Conservation (phyloP, 345 rosid species). For the Brassica incana region DNA sequence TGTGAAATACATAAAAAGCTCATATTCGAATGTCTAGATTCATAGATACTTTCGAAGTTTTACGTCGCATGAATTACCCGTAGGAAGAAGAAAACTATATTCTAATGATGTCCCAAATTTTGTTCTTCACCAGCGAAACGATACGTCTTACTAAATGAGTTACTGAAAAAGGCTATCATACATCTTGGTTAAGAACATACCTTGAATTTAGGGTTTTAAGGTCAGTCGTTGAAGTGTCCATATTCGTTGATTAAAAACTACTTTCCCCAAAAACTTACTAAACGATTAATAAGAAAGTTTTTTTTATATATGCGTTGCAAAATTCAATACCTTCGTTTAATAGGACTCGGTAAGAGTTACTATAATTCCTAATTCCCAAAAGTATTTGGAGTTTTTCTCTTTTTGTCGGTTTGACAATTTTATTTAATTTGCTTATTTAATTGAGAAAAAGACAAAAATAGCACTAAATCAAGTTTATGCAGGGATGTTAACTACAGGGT, state of each 20-base stretch:
- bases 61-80: not conserved
- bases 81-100: not conserved
- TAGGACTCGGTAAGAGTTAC: not conserved
- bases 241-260: conserved; percentile 3
- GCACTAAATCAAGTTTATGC: no score
- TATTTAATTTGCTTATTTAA: not conserved
- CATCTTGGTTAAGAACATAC: not conserved
- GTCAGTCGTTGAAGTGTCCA: conserved; percentile 1
- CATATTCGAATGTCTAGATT: not conserved
- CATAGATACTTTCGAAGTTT: not conserved
- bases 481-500: no score
- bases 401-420: not conserved
- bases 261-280: conserved; percentile 5
- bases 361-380: conserved; percentile 1
- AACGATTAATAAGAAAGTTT: not conserved
- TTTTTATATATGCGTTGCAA: not conserved
- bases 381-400: not conserved
- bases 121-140: not conserved
- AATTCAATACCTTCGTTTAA: not conserved
- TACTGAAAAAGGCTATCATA: not conserved
- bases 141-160: not conserved
- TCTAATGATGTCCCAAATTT: not conserved
- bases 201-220: not conserved
- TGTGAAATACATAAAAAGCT: not conserved
- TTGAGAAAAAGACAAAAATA: no score